Evolutionary conservation across 2,329 filamentous ascomycete genomes (phyloP).

Genomic region (Talaromyces atroroseus): DNA sequence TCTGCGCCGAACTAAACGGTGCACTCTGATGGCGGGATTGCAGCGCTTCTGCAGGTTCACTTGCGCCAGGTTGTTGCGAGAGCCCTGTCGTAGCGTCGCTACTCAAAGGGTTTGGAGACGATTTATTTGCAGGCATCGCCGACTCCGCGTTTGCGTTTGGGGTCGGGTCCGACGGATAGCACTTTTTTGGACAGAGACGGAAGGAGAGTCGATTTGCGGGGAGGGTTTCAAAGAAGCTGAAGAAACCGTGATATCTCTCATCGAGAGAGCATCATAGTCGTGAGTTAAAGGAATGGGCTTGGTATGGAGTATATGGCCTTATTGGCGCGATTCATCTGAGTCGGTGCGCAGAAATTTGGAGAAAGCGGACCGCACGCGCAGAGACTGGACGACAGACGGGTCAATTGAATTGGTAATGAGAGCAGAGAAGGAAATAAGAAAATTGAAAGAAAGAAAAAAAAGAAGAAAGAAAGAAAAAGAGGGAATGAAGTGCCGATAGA

Average conservation of each 20-base stretch:
- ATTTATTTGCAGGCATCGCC: slow-evolving; percentile 4
- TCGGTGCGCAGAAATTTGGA: neutral
- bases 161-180: neutral
- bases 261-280: slow-evolving; percentile 4
- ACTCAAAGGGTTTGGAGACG: neutral
- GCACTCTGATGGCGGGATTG: neutral
- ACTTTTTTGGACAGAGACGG: neutral
- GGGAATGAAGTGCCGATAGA: neutral
- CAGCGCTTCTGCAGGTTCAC: neutral
- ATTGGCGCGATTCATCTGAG: neutral
- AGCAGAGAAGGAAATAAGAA: neutral
- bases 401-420: neutral
- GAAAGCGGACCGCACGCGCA: neutral
- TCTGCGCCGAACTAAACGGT: neutral
- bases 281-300: neutral
- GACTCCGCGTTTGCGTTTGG: neutral
- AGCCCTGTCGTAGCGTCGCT: neutral
- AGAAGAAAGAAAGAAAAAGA: neutral
- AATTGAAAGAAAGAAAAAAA: neutral
- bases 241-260: neutral
- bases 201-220: neutral
- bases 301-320: neutral
- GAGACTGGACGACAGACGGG: neutral
- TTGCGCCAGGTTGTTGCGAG: neutral
- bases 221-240: neutral